These are phyloP conservation scores for Boletus rex-veris DNA, from an alignment of 768 basidiomycete species.

Conservation along the genomic window DNA sequence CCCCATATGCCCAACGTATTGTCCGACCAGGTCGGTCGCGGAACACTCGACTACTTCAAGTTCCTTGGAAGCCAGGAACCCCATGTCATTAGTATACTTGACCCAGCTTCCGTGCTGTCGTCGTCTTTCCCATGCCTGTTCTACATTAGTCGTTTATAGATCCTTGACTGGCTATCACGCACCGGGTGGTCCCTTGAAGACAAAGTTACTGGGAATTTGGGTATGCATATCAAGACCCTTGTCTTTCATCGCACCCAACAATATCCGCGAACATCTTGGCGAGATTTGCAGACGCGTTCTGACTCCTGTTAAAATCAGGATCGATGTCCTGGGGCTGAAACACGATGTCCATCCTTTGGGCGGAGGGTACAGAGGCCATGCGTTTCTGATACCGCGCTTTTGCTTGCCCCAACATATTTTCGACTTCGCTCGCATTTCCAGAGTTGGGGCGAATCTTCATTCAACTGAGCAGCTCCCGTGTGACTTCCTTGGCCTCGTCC, in stretches of 20 bases:
- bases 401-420: slow-evolving; percentile 54
- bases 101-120: slow-evolving; percentile 60
- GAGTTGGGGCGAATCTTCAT: slow-evolving; percentile 52
- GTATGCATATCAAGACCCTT: slow-evolving; percentile 43
- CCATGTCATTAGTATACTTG: slow-evolving; percentile 67
- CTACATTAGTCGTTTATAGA: background rate
- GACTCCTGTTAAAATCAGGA: slow-evolving; percentile 51
- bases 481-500: slow-evolving; percentile 51
- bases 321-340: slow-evolving; percentile 59
- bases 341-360: slow-evolving; percentile 23
- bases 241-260: slow-evolving; percentile 51
- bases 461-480: slow-evolving; percentile 43
- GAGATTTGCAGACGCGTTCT: slow-evolving; percentile 50
- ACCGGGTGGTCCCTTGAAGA: slow-evolving; percentile 77
- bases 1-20: slow-evolving; percentile 71
- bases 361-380: slow-evolving; percentile 25
- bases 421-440: slow-evolving; percentile 64
- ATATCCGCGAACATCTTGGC: slow-evolving; percentile 59
- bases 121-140: slow-evolving; percentile 64
- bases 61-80: too few species aligned
- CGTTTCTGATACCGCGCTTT: slow-evolving; percentile 50
- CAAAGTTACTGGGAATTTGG: slow-evolving; percentile 57
- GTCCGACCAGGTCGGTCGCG: slow-evolving; percentile 65
- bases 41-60: slow-evolving; percentile 69
- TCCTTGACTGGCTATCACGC: background rate